These are phyloP conservation scores for Myxozyma melibiosi DNA, from an alignment of 805 yeast genomes.

Conservation along the genomic window DNA sequence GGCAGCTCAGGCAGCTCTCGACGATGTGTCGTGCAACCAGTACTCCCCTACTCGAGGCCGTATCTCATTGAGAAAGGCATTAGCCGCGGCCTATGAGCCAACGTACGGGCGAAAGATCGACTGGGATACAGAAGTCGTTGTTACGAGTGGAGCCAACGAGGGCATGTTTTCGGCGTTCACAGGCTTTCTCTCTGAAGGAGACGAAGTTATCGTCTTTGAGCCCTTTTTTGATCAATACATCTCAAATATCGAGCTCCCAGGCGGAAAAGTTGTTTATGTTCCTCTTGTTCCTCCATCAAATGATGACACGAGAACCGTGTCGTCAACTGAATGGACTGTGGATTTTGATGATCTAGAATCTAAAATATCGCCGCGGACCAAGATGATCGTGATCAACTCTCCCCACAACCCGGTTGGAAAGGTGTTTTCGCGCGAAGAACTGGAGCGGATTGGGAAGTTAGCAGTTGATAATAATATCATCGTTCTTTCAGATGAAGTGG, in stretches of 20 bases:
- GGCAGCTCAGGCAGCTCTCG: constrained; percentile 77
- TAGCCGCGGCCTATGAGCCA: constrained; percentile 72
- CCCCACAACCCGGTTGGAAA: constrained; percentile 98
- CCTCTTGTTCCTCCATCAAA: constrained; percentile 82
- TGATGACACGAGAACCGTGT: constrained; percentile 60
- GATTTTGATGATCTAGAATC: constrained; percentile 75
- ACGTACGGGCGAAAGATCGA: constrained; percentile 60
- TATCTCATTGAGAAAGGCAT: constrained; percentile 68
- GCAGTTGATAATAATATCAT: constrained; percentile 84
- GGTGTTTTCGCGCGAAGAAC: constrained; percentile 73
- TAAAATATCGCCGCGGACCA: constrained; percentile 75
- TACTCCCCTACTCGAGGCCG: constrained; percentile 92
- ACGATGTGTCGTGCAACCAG: constrained; percentile 77
- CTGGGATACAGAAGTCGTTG: constrained; percentile 62
- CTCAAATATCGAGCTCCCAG: constrained; percentile 89
- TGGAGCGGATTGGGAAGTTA: constrained; percentile 71
- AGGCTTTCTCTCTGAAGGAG: constrained; percentile 83
- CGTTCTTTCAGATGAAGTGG: constrained; percentile 87
- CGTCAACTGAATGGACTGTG: constrained; percentile 85
- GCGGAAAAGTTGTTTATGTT: constrained; percentile 87
- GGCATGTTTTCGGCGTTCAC: constrained; percentile 79
- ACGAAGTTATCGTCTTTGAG: constrained; percentile 93
- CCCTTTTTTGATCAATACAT: constrained; percentile 98
- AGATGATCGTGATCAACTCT: constrained; percentile 82
- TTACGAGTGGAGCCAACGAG: constrained; percentile 97